Evolutionary conservation across 352 stramenopile species (phyloP).

Genomic region (Globisporangium okanoganense): DNA sequence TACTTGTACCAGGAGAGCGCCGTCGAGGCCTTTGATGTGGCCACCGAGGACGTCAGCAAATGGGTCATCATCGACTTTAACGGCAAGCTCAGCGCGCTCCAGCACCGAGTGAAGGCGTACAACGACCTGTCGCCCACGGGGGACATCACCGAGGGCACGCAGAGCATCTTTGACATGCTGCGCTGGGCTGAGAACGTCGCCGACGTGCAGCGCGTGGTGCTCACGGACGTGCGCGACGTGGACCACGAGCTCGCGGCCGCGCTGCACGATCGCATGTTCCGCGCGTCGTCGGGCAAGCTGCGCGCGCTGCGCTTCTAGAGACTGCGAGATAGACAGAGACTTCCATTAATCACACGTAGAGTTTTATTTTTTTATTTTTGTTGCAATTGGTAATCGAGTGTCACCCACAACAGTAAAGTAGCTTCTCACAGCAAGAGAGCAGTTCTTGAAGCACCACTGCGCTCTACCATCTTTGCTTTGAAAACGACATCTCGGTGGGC

Average conservation of each 20-base stretch:
- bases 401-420: too few species aligned
- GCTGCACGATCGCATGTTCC: conserved; percentile 84
- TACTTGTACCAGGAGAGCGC: conserved; percentile 69
- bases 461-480: too few species aligned
- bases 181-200: conserved; percentile 80
- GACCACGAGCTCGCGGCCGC: conserved; percentile 68
- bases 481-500: too few species aligned
- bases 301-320: conserved; percentile 42
- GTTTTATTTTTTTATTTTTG: too few species aligned
- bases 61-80: conserved; percentile 87
- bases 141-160: conserved; percentile 64
- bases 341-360: neutral
- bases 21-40: conserved; percentile 29
- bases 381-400: too few species aligned
- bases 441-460: too few species aligned
- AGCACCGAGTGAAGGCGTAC: conserved; percentile 58
- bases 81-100: conserved; percentile 39
- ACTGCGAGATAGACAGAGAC: neutral
- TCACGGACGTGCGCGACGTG: conserved; percentile 49
- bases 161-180: conserved; percentile 80
- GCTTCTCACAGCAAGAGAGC: too few species aligned
- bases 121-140: conserved; percentile 72
- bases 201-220: conserved; percentile 63
- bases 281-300: conserved; percentile 71
- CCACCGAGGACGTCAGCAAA: conserved; percentile 28